Conservation (phyloP, 352 stramenopile genomes). For the Pilasporangium apinafurcum region DNA sequence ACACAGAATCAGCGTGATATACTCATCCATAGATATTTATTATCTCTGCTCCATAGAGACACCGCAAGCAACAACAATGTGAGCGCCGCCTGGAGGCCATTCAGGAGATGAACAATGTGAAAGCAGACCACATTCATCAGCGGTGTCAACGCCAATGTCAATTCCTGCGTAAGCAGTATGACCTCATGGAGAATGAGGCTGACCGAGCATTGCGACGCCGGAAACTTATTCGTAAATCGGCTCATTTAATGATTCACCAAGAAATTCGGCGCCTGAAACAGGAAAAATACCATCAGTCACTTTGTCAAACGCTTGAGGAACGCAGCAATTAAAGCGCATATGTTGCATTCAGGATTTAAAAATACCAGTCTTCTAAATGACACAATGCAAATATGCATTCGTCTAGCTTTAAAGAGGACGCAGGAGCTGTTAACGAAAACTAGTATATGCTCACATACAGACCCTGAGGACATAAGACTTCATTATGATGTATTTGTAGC, state of each 20-base stretch:
- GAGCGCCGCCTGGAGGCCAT: constrained; percentile 20
- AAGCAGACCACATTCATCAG: constrained; percentile 17
- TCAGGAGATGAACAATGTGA: constrained; percentile 20
- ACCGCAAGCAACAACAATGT: constrained; percentile 37
- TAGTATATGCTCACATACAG: no score
- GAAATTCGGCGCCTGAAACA: constrained; percentile 47
- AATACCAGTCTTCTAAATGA: no score
- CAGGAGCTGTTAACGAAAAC: no score
- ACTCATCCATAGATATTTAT: no score
- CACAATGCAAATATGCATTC: no score
- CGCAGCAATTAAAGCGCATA: no score
- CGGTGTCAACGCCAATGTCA: constrained; percentile 34
- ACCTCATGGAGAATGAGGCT: constrained; percentile 47
- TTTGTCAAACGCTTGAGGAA: constrained; percentile 2
- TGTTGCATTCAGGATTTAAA: no score
- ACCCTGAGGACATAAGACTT: no score
- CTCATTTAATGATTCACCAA: constrained; percentile 53
- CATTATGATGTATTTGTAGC: no score
- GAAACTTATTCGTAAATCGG: constrained; percentile 46
- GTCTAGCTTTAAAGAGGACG: no score
- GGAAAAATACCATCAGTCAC: constrained; percentile 14
- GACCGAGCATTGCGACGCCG: constrained; percentile 40
- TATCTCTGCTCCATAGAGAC: constrained; percentile 7
- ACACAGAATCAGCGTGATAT: no score
- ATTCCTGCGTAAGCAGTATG: constrained; percentile 35